A percentile compares a stretch with the other conserved stretches of the same genome.
Conservation (phyloP, 192 early-diverging fungal genomes). For the Podila verticillata region DNA sequence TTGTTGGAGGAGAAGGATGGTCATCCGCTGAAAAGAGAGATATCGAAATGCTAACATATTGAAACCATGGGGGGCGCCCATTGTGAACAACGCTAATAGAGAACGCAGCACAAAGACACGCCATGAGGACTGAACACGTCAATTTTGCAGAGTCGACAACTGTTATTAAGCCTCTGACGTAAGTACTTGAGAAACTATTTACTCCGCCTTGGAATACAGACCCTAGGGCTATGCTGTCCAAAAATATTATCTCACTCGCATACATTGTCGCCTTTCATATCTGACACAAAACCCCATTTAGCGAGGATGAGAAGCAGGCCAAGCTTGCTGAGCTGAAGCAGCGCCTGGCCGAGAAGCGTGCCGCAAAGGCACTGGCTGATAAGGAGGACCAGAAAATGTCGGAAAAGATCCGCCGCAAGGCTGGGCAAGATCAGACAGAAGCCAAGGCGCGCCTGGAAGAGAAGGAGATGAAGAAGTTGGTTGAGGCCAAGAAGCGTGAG, state of each 20-base stretch:
- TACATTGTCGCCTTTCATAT: not conserved
- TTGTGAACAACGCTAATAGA: constrained; percentile 41
- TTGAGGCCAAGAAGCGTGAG: constrained; percentile 75
- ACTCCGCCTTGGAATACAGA: not conserved
- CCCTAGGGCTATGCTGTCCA: not conserved
- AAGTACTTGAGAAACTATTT: no score
- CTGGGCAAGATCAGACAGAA: constrained; percentile 77
- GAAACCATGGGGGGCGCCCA: not conserved
- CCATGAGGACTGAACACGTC: constrained; percentile 73
- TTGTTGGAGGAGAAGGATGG: not conserved
- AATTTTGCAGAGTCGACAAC: constrained; percentile 83
- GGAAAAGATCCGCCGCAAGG: constrained; percentile 78
- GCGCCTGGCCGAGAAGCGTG: constrained; percentile 71
- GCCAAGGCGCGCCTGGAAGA: constrained; percentile 75
- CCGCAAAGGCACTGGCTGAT: constrained; percentile 64
- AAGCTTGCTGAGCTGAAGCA: constrained; percentile 78
- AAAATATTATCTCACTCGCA: not conserved
- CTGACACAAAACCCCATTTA: not conserved
- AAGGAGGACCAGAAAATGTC: constrained; percentile 74
- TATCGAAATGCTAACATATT: not conserved
- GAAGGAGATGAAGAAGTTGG: constrained; percentile 77
- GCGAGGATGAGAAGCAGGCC: constrained; percentile 77
- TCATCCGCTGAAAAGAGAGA: no score
- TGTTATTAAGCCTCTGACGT: constrained; percentile 79
- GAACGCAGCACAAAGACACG: constrained; percentile 79